Base-by-base conservation (phyloP, 768 basidiomycete genomes). In the Russula dissimulans region DNA sequence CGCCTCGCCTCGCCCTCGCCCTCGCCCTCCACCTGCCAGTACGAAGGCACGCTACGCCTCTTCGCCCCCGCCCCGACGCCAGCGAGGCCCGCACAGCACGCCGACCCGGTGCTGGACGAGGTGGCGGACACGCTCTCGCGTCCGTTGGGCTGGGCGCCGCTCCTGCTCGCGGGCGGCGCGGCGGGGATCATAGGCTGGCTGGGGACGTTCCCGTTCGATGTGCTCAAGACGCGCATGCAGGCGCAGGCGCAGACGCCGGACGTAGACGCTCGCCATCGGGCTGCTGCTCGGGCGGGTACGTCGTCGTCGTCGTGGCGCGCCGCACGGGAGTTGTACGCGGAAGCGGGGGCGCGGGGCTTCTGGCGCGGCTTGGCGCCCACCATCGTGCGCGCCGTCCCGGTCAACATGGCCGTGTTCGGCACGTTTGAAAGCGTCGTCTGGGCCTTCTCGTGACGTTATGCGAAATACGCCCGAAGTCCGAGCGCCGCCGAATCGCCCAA, bases 171-270 rank as follows among this genome's bases (percentile, higher is more conserved):
- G 4, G 91, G 90, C 22, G 91, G 83, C 1, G 68, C 86, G 0
- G 91, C 91, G 0, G 91, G 91, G 5, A 72, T 89, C 17, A 79
- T 79, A 9, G 88, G 89, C 9, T 95, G 91, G 91, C 41, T 84
- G 0, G 77, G 75, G 3, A 95, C 92, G 1, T 97, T 95, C 70
- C 91, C 91, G 2, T 76, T 93, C 57, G 93, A 97, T 68, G 87
- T 93, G 3, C 79, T 95, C 62, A 95, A 97, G 74, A 95, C 94
- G 14, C 82, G 92, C 5, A 81, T 94, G 66, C 93, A 97, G 71
- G 81, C 82, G 6, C 47, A 43, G 5, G 31, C 51, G 69, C 65
- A 29, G 56, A 17, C 62, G n/a, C 18, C 22, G 22, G 22, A 26
- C 22, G 1, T 26, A 26, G 22, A 26, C 22, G 22, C 22, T 26